phyloP scores from a whole-genome alignment of 345 rosid species.

The Sonneratia alba region DNA sequence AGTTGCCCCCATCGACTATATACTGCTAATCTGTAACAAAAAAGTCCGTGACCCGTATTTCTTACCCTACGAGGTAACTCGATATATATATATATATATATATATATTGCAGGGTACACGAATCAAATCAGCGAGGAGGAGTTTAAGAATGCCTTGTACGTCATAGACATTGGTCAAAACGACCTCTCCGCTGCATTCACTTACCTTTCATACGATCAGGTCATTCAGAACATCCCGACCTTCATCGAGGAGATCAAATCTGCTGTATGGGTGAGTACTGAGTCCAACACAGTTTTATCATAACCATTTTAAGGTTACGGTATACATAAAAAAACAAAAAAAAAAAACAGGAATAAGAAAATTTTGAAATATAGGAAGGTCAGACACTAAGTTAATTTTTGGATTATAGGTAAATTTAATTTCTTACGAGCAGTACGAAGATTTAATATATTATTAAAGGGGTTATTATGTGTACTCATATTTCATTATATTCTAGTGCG shows the following conservation, averaged over 20 bases:
- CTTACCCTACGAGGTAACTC: neutral
- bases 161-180: slow-evolving; percentile 63
- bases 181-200: slow-evolving; percentile 33
- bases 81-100: neutral
- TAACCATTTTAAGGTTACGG: no score
- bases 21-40: neutral
- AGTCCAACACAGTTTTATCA: no score
- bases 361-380: no score
- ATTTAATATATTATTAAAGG: no score
- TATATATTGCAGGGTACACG: slow-evolving; percentile 5
- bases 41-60: no score
- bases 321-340: no score
- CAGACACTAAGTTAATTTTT: no score
- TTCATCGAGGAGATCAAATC: slow-evolving; percentile 40
- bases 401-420: no score
- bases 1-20: neutral
- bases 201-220: slow-evolving; percentile 26
- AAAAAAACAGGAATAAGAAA: no score
- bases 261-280: slow-evolving; percentile 32
- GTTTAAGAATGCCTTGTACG: slow-evolving; percentile 44
- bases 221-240: slow-evolving; percentile 33
- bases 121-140: slow-evolving; percentile 30
- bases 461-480: no score
- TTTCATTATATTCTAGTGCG: no score
- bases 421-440: no score